Conservation (phyloP, 805 yeast species). For the Blastobotrys peoriensis region DNA sequence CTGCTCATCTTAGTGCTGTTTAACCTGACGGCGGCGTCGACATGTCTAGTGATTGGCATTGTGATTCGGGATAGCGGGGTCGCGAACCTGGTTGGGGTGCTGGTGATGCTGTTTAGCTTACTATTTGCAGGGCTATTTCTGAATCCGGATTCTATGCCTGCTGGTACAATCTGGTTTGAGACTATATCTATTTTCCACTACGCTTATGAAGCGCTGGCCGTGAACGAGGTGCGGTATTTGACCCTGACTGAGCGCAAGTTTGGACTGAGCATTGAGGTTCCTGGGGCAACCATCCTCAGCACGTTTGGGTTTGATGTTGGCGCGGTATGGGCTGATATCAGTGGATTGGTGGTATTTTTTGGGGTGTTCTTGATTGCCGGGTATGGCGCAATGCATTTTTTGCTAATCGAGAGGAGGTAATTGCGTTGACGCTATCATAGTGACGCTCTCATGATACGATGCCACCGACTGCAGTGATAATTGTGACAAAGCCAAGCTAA, state of each 20-base stretch:
- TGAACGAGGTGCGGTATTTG: conserved; percentile 86
- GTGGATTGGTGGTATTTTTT: conserved; percentile 53
- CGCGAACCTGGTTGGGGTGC: conserved; percentile 81
- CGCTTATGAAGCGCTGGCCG: conserved; percentile 87
- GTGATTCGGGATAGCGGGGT: conserved; percentile 84
- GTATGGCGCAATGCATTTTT: conserved; percentile 63
- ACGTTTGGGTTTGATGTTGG: conserved; percentile 90
- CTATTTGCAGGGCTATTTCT: conserved; percentile 91
- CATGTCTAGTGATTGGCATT: conserved; percentile 82
- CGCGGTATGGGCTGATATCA: conserved; percentile 63
- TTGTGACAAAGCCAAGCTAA: too few species aligned
- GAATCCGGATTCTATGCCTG: conserved; percentile 63
- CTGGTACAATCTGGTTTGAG: conserved; percentile 63
- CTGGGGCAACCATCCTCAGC: conserved; percentile 94
- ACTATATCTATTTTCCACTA: conserved; percentile 89
- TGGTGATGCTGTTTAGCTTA: conserved; percentile 75
- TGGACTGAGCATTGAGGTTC: conserved; percentile 91
- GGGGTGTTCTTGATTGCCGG: conserved; percentile 59
- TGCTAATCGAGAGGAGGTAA: conserved; percentile 69
- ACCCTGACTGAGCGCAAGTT: conserved; percentile 81
- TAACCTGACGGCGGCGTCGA: conserved; percentile 80
- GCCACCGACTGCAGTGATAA: too few species aligned
- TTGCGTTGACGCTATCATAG: too few species aligned
- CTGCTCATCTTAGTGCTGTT: conserved; percentile 67
- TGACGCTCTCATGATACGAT: too few species aligned